phyloP scores from a whole-genome alignment of 2,329 filamentous ascomycete species.

The Peltaster fructicola region DNA sequence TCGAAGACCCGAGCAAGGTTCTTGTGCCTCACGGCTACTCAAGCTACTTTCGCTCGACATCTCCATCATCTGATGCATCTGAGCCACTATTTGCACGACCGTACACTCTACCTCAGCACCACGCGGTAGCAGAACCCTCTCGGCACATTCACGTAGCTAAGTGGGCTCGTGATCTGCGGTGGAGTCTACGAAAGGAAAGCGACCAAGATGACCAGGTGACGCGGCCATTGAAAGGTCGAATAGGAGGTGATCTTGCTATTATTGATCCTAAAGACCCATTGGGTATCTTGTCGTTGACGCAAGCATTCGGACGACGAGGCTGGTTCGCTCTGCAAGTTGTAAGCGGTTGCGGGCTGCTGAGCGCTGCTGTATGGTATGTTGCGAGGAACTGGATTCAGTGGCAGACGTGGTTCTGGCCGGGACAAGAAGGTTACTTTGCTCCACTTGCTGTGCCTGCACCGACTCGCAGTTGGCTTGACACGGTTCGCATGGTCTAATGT shows the following conservation, averaged over 20 bases:
- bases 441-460: too few relatives aligned
- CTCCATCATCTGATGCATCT: constrained; percentile 11
- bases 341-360: constrained; percentile 55
- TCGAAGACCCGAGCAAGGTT: constrained; percentile 15
- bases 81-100: constrained; percentile 1
- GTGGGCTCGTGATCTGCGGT: constrained; percentile 69
- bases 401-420: constrained; percentile 15
- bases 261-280: constrained; percentile 55
- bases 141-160: constrained; percentile 57
- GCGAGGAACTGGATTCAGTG: constrained; percentile 17
- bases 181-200: constrained; percentile 56
- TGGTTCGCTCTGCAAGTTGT: constrained; percentile 56
- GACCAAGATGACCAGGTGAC: constrained; percentile 42
- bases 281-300: constrained; percentile 51
- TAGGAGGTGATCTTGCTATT: constrained; percentile 19
- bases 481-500: too few relatives aligned
- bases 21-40: constrained; percentile 14
- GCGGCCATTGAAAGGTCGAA: constrained; percentile 21
- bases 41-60: constrained; percentile 19
- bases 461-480: too few relatives aligned
- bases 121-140: constrained; percentile 34
- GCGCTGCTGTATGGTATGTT: constrained; percentile 37
- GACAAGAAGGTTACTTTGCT: too few relatives aligned
- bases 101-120: constrained; percentile 37
- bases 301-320: constrained; percentile 39